A percentile compares a stretch with the other conserved stretches of the same genome.
Evolutionary conservation across 2,329 filamentous ascomycete genomes (phyloP).

Genomic region (Trichophyton mentagrophytes): DNA sequence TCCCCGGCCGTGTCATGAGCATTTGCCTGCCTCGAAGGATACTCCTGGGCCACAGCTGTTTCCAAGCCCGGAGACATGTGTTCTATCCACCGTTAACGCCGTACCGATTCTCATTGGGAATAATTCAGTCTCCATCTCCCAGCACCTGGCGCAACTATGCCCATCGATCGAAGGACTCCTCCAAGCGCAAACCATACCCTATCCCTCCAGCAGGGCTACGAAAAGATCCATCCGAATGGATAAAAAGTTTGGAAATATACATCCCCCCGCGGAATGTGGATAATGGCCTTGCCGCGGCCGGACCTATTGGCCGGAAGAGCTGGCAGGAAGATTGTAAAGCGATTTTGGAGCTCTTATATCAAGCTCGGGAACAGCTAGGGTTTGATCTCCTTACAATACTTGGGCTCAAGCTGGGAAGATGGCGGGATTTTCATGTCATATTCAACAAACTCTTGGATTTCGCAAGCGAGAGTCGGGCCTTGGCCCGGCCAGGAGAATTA

Average conservation of each 20-base stretch:
- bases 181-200: constrained; percentile 12
- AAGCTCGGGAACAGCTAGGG: constrained; percentile 19
- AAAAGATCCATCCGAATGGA: constrained; percentile 23
- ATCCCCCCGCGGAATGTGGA: constrained; percentile 17
- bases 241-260: constrained; percentile 24
- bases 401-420: constrained; percentile 28
- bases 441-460: constrained; percentile 29
- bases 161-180: constrained; percentile 2
- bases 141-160: background rate
- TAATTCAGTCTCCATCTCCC: background rate
- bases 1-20: constrained; percentile 31
- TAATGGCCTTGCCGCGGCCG: background rate
- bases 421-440: constrained; percentile 29
- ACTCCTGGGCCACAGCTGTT: constrained; percentile 8
- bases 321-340: constrained; percentile 15
- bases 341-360: constrained; percentile 22
- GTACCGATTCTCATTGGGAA: background rate
- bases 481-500: constrained; percentile 12
- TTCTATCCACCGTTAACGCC: background rate
- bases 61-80: background rate
- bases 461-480: constrained; percentile 18
- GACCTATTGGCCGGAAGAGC: constrained; percentile 12
- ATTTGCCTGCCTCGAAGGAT: constrained; percentile 23
- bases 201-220: constrained; percentile 14
- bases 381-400: constrained; percentile 30